Evolutionary conservation across 2,329 filamentous ascomycete species (phyloP).

Genomic region (Nigrospora sphaerica): DNA sequence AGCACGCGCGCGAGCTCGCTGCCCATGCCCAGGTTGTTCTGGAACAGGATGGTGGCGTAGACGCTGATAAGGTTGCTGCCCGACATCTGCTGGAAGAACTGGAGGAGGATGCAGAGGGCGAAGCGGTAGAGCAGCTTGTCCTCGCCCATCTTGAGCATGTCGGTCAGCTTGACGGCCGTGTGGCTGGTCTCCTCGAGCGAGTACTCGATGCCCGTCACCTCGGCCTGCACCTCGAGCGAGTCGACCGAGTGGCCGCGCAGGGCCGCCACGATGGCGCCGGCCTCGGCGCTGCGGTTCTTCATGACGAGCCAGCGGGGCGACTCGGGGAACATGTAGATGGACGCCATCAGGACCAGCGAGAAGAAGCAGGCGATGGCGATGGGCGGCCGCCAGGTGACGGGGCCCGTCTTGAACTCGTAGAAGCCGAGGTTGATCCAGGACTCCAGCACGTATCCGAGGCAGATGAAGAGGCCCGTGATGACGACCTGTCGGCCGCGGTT

Average conservation of each 20-base stretch:
- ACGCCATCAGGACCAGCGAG: conserved; percentile 19
- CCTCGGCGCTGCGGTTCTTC: conserved; percentile 20
- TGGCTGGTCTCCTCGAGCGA: conserved; percentile 35
- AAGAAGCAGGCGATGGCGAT: conserved; percentile 23
- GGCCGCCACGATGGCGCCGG: conserved; percentile 20
- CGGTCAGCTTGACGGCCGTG: conserved; percentile 27
- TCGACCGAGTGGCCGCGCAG: conserved; percentile 13
- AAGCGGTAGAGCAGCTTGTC: conserved; percentile 45
- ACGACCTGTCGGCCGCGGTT: conserved; percentile 36
- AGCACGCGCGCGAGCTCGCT: conserved; percentile 31
- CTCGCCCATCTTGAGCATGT: conserved; percentile 40
- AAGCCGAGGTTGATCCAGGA: conserved; percentile 40
- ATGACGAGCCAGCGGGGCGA: conserved; percentile 28
- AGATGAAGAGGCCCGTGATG: conserved; percentile 27
- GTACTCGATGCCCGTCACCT: conserved; percentile 39
- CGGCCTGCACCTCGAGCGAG: conserved; percentile 20
- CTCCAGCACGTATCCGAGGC: conserved; percentile 28
- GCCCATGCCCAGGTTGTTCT: conserved; percentile 31
- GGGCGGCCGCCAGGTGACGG: conserved; percentile 25
- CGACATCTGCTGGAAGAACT: conserved; percentile 43
- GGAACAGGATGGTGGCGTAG: conserved; percentile 33
- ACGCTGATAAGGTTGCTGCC: conserved; percentile 41
- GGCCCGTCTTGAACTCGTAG: conserved; percentile 19
- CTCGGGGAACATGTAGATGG: conserved; percentile 26
- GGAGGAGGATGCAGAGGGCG: conserved; percentile 38